A percentile compares a stretch with the other conserved stretches of the same genome.
phyloP scores from a whole-genome alignment of 768 basidiomycete genomes.

The Gelatoporia subvermispora region DNA sequence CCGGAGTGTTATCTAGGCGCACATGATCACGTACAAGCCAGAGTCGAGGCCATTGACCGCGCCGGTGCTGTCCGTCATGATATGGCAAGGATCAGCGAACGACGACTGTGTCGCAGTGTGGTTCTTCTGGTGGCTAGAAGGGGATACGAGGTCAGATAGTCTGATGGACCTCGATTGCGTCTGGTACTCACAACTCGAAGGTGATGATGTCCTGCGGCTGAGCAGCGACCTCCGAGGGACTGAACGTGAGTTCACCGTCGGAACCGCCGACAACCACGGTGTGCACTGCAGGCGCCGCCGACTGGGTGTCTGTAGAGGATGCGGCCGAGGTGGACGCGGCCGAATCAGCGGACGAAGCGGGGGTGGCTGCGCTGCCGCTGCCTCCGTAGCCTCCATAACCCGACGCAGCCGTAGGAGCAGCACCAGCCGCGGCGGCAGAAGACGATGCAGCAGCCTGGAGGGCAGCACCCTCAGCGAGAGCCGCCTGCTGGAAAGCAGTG shows the following conservation, averaged over 20 bases:
- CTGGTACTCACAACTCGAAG: slow-evolving; percentile 51
- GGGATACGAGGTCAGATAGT: slow-evolving; percentile 4
- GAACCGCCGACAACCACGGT: slow-evolving; percentile 52
- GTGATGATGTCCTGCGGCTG: slow-evolving; percentile 48
- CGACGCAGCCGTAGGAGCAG: slow-evolving; percentile 18
- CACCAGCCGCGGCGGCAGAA: slow-evolving; percentile 28
- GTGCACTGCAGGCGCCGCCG: slow-evolving; percentile 40
- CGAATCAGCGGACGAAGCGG: slow-evolving; percentile 41
- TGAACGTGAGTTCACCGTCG: slow-evolving; percentile 40
- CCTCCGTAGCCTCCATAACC: slow-evolving; percentile 34
- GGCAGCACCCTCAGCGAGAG: slow-evolving; percentile 49
- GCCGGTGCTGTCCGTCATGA: slow-evolving; percentile 29
- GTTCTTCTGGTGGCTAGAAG: slow-evolving; percentile 55
- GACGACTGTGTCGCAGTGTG: slow-evolving; percentile 62
- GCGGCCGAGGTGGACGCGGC: no score
- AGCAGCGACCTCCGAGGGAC: slow-evolving; percentile 46
- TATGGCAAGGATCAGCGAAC: slow-evolving; percentile 55
- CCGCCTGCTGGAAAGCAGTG: slow-evolving; percentile 53
- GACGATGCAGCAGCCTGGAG: slow-evolving; percentile 38
- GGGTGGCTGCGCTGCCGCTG: slow-evolving; percentile 47
- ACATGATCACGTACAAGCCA: slow-evolving; percentile 42
- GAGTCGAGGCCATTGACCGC: slow-evolving; percentile 48
- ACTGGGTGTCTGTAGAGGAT: no score
- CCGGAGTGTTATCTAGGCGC: background rate
- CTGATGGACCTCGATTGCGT: no score